Evolutionary conservation across 176 grass and related monocot genomes (phyloP), one percentile per base, ranked within the genome.

Genomic region (Bonia amplexicaulis): DNA sequence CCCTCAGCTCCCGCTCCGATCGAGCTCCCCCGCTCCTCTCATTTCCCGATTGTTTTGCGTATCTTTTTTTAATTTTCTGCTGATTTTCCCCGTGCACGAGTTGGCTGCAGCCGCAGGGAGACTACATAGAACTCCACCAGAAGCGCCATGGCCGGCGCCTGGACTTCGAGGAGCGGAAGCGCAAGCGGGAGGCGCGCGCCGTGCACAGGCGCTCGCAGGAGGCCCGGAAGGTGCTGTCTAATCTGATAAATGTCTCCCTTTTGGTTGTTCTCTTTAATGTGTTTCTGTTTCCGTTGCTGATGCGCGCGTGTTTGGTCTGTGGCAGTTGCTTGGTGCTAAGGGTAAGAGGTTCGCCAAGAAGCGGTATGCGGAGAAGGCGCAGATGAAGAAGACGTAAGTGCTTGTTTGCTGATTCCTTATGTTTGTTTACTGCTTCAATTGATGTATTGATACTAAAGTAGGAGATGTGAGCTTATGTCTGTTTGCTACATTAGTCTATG

Each of bases 321-420:
- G 76, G 23, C 64, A 94, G 92, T 27, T 85, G 66, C 65, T 98
- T 16, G 95, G 95, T 47, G 91, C 94, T 60, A 95, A 98, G 80
- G 95, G 91, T 12, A 98, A 98, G 76, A 85, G 89, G 87, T 93
- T 98, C 31, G 91, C 95, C 26, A 93, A 93, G 89, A 95, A 98
- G 69, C 87, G 91, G 31, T 98, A 98, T 76, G 80, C 89, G 2
- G 93, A 98, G 87, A 95, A 98, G 93, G 95, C 91, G 8, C 81
- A 91, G 80, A 77, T 98, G 95, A 98, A 97, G 87, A 97, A 88
- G 82, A 97, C 91, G 95, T 98, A 98, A 92, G 90, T 66, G 33
- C 11, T 58, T 74, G 29, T 54, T 6, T 46, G 58, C 57, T 82
- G 40, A 41, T 78, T 74, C 12, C 66, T 62, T 3, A 66, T 67